Evolutionary conservation across 768 basidiomycete species (phyloP).

Genomic region (Boletus eberwhitei): DNA sequence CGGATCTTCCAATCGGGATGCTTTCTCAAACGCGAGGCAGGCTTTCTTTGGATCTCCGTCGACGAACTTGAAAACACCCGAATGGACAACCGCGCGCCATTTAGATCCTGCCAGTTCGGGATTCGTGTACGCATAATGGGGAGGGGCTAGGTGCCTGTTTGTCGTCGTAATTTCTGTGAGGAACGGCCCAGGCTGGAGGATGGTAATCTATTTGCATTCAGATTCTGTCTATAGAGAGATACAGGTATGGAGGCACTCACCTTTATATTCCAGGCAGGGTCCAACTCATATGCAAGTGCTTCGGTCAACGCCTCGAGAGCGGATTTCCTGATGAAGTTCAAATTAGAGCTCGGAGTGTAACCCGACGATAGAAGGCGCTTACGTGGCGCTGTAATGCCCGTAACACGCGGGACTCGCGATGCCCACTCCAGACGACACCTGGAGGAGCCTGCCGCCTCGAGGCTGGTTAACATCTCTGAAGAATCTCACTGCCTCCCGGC

Average conservation of each 20-base stretch:
- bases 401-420: slow-evolving; percentile 5
- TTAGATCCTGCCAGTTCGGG: slow-evolving; percentile 5
- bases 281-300: slow-evolving; percentile 8
- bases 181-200: slow-evolving; percentile 21
- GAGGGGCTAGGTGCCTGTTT: background rate
- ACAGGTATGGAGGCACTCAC: background rate
- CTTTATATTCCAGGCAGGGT: slow-evolving; percentile 21
- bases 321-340: slow-evolving; percentile 6
- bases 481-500: slow-evolving; percentile 29
- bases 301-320: slow-evolving; percentile 32
- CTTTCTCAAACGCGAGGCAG: slow-evolving; percentile 12
- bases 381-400: slow-evolving; percentile 29
- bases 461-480: slow-evolving; percentile 39
- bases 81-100: background rate
- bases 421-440: slow-evolving; percentile 30
- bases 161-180: background rate
- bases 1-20: slow-evolving; percentile 11
- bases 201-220: slow-evolving; percentile 11
- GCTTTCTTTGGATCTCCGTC: slow-evolving; percentile 23
- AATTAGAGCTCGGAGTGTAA: background rate
- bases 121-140: slow-evolving; percentile 19
- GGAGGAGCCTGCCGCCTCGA: slow-evolving; percentile 34
- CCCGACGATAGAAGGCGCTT: background rate
- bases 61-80: background rate
- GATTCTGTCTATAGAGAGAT: background rate